Evolutionary conservation across 1,284 basidiomycete genomes (phyloP).

Genomic region (Cronartium quercuum): DNA sequence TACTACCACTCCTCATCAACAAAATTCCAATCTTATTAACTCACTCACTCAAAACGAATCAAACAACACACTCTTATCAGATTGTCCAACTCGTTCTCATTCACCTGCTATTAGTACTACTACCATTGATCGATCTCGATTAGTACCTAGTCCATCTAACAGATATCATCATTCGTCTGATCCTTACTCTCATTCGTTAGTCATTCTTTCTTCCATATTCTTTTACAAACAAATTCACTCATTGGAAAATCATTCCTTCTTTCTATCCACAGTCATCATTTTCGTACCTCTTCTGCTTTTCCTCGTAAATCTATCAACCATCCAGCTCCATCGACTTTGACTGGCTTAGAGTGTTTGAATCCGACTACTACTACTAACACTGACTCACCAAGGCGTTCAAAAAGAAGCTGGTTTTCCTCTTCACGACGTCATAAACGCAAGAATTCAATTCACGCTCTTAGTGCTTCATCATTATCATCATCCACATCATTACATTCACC

Average conservation of each 20-base stretch:
- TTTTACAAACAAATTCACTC: background rate
- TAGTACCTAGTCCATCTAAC: constrained; percentile 10
- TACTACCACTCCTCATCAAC: background rate
- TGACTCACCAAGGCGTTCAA: background rate
- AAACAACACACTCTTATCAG: too few species aligned
- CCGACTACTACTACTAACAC: background rate
- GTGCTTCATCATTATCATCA: constrained; percentile 21
- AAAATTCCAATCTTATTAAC: background rate
- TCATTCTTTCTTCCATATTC: background rate
- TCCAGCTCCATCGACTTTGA: background rate
- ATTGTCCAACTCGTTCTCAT: background rate
- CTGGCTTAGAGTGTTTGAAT: background rate
- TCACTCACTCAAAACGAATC: background rate
- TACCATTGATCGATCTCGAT: too few species aligned
- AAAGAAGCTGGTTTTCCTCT: constrained; percentile 18
- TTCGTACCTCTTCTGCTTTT: background rate
- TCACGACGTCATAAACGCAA: constrained; percentile 32
- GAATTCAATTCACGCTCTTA: constrained; percentile 35
- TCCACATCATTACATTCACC: constrained; percentile 25
- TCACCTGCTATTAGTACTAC: too few species aligned
- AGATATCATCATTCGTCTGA: background rate
- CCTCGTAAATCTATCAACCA: constrained; percentile 7
- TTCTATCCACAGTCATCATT: background rate
- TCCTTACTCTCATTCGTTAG: constrained; percentile 35
- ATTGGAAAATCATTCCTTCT: background rate